These are phyloP conservation scores for Panicum hallii DNA, from an alignment of 202 grass and related monocot genomes.

Conservation along the genomic window DNA sequence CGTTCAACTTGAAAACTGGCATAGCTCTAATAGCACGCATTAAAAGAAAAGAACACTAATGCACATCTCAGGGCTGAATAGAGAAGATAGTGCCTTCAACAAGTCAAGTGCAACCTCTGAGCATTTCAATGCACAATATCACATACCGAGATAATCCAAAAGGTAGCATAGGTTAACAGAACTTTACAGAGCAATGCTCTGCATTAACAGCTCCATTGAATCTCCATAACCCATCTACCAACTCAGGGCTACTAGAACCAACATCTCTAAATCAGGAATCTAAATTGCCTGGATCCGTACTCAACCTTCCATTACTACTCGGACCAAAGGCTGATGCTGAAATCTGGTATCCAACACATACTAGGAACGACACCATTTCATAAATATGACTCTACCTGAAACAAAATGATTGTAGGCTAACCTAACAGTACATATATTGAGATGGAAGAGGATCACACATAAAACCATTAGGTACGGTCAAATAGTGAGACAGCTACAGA, in stretches of 20 bases:
- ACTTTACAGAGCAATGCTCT: too few species aligned
- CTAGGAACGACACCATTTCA: background rate
- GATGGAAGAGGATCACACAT: background rate
- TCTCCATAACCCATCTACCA: too few species aligned
- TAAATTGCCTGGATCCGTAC: background rate
- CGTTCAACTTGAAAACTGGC: background rate
- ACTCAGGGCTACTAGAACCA: too few species aligned
- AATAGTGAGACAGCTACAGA: background rate
- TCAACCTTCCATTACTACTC: background rate
- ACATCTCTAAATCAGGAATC: too few species aligned
- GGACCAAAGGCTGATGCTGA: too few species aligned
- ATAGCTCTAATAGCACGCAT: slow-evolving; percentile 15
- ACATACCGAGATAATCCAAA: too few species aligned
- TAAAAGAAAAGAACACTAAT: slow-evolving; percentile 4
- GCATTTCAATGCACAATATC: too few species aligned
- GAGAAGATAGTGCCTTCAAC: too few species aligned
- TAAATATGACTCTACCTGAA: background rate
- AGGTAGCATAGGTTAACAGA: too few species aligned
- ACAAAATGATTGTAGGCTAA: background rate
- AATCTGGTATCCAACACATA: background rate
- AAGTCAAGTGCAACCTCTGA: too few species aligned
- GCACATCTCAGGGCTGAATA: background rate
- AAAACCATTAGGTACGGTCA: background rate
- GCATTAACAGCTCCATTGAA: too few species aligned
- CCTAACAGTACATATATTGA: background rate